Conservation (phyloP, 2,329 filamentous ascomycete species). For the Berkeleyomyces rouxiae region DNA sequence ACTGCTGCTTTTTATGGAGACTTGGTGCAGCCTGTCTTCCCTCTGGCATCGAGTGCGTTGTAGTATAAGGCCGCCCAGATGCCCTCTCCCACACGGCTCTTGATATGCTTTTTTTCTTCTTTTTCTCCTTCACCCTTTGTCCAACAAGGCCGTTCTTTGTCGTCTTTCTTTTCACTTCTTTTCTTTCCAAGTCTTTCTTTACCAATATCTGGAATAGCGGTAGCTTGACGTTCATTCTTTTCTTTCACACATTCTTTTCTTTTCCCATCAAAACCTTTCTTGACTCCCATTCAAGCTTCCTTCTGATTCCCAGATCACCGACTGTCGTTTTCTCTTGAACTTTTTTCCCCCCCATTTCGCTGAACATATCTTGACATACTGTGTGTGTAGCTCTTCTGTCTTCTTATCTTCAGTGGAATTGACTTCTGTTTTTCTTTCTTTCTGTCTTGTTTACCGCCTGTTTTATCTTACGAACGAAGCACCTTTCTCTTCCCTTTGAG, state of each 20-base stretch:
- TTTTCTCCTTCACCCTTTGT: slow-evolving; percentile 15
- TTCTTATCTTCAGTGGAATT: slow-evolving; percentile 7
- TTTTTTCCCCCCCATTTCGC: slow-evolving; percentile 1
- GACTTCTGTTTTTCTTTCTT: slow-evolving; percentile 13
- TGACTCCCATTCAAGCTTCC: not conserved
- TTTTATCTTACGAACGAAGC: slow-evolving; percentile 6
- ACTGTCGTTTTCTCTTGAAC: slow-evolving; percentile 3
- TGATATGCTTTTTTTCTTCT: slow-evolving; percentile 10
- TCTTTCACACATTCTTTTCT: not conserved
- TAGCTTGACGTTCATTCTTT: slow-evolving; percentile 13
- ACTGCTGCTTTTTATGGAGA: not conserved
- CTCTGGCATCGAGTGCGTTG: not conserved
- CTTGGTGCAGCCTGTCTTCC: not conserved
- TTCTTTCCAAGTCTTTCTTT: slow-evolving; percentile 13
- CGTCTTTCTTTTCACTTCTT: slow-evolving; percentile 18
- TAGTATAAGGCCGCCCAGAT: not conserved
- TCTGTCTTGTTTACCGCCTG: slow-evolving; percentile 3
- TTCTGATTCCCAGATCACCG: not conserved
- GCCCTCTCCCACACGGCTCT: not conserved
- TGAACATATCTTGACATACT: slow-evolving; percentile 3
- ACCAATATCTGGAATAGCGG: slow-evolving; percentile 11
- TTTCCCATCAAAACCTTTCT: not conserved
- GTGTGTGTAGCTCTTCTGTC: slow-evolving; percentile 1
- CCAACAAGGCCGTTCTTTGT: slow-evolving; percentile 18
- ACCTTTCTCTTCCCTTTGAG: slow-evolving; percentile 5